A percentile compares a stretch with the other conserved stretches of the same genome.
Evolutionary conservation across 129 eudicot species (phyloP).

Genomic region (Centella asiatica): DNA sequence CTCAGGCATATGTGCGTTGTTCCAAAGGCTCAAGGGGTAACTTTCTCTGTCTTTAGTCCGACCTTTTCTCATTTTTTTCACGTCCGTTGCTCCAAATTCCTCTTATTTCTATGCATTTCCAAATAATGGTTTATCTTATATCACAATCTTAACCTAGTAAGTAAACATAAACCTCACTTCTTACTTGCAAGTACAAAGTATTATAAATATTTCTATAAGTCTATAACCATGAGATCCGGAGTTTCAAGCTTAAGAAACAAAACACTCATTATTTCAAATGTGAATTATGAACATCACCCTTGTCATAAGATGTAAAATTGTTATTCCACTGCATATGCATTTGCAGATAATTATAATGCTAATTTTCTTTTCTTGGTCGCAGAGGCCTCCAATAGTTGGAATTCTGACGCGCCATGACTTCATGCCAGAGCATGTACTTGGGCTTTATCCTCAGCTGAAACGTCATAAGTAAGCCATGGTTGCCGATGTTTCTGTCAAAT

Average conservation of each 20-base stretch:
- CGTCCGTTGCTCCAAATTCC: not conserved
- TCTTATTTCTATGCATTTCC: not conserved
- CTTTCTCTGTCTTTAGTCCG: not conserved
- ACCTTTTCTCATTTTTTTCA: not conserved
- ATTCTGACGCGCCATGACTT: constrained; percentile 28
- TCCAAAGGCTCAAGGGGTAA: constrained; percentile 31
- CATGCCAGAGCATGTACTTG: constrained; percentile 26
- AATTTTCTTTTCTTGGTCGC: not conserved
- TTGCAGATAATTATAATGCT: not conserved
- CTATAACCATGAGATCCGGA: no score
- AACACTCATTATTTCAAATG: no score
- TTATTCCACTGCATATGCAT: not conserved
- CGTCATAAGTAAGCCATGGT: constrained; percentile 1
- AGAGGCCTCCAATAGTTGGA: constrained; percentile 27
- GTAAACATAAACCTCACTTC: no score
- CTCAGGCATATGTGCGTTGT: constrained; percentile 30
- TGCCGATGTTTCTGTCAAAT: not conserved
- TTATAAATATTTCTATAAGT: no score
- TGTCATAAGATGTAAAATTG: not conserved
- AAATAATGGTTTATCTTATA: no score
- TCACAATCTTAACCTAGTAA: no score
- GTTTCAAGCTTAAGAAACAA: no score
- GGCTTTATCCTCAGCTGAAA: constrained; percentile 17
- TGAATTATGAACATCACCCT: no score
- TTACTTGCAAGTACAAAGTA: no score